Percentiles rank a stretch among this genome's conserved stretches.
Conservation (phyloP, 164 flowering plant genomes). For the Stephania yunnanensis region DNA sequence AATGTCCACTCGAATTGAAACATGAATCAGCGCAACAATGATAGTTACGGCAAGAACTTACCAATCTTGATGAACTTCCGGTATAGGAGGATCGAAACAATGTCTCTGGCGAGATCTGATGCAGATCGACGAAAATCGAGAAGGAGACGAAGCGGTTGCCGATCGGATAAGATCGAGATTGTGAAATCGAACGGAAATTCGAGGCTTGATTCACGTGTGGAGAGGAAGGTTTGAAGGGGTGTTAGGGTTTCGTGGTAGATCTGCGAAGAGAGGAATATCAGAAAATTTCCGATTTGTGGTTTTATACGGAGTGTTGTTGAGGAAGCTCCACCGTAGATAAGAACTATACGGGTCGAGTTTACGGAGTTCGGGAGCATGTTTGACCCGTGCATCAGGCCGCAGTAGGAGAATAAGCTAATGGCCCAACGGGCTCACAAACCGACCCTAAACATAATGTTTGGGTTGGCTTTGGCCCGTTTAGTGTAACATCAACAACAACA, state of each 20-base stretch:
- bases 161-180: neutral
- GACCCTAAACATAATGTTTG: too few relatives aligned
- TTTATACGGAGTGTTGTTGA: too few relatives aligned
- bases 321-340: too few relatives aligned
- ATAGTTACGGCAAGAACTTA: neutral
- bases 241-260: constrained; percentile 1
- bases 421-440: too few relatives aligned
- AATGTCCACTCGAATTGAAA: neutral
- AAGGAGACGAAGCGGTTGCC: neutral
- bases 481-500: too few relatives aligned
- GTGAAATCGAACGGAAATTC: neutral
- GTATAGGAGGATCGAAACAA: neutral
- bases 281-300: neutral
- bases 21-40: neutral
- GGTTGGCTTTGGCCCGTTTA: too few relatives aligned
- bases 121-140: neutral
- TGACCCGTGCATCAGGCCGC: too few relatives aligned
- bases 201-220: neutral
- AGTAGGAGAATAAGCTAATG: too few relatives aligned
- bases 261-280: neutral
- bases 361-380: too few relatives aligned
- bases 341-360: too few relatives aligned
- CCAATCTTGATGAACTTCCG: neutral
- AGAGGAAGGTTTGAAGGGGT: neutral
- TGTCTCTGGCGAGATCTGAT: neutral